These are phyloP conservation scores for Cercospora beticola DNA, from an alignment of 2,329 filamentous ascomycete genomes.

Conservation along the genomic window DNA sequence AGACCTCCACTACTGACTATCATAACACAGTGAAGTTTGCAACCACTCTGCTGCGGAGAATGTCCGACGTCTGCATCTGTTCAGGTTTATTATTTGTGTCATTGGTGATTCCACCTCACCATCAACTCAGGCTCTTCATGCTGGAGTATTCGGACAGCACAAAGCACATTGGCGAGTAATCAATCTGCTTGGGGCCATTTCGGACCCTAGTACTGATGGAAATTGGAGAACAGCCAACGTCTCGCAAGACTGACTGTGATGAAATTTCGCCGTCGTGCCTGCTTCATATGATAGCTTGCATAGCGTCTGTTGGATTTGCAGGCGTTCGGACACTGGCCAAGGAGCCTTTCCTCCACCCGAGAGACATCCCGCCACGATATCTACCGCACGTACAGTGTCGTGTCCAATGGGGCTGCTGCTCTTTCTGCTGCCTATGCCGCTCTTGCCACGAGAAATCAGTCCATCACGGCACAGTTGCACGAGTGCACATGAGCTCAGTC, in stretches of 20 bases:
- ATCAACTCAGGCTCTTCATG: not conserved
- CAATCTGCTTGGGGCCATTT: not conserved
- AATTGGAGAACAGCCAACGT: not conserved
- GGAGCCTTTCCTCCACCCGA: not conserved
- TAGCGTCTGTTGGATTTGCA: not conserved
- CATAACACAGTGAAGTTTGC: not conserved
- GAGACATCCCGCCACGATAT: not conserved
- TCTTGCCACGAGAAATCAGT: not conserved
- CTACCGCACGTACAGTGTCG: not conserved
- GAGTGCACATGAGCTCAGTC: not conserved
- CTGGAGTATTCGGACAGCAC: not conserved
- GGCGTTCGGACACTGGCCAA: not conserved
- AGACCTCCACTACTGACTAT: not conserved
- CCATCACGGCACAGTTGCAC: not conserved
- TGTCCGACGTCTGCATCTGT: not conserved
- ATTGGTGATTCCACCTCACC: not conserved
- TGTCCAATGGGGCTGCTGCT: not conserved
- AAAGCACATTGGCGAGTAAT: not conserved
- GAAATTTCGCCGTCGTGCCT: not conserved
- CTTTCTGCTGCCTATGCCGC: not conserved
- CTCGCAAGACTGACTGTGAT: not conserved
- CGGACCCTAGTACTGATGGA: not conserved
- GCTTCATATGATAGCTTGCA: not conserved
- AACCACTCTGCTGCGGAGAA: not conserved
- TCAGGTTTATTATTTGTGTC: not conserved